Conservation (phyloP, 495 filamentous ascomycete species). For the Neurospora sp. region DNA sequence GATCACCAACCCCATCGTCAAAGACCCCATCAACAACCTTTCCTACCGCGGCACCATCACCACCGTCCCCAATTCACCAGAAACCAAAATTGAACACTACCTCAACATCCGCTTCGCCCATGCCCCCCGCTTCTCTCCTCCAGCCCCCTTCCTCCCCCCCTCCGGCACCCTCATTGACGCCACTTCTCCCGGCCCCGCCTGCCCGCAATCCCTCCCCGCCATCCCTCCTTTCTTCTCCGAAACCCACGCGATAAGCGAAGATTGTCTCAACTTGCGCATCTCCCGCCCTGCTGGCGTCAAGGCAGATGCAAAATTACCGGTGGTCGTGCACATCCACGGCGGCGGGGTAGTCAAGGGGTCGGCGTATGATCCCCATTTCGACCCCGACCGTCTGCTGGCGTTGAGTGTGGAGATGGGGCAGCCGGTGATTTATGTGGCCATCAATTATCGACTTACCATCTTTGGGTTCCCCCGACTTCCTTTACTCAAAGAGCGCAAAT, state of each 20-base stretch:
- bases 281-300: slow-evolving; percentile 20
- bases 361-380: slow-evolving; percentile 26
- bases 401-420: slow-evolving; percentile 27
- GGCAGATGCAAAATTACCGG: slow-evolving; percentile 25
- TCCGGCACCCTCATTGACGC: slow-evolving; percentile 25
- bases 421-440: slow-evolving; percentile 21
- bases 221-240: slow-evolving; percentile 28
- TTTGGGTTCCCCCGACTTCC: slow-evolving; percentile 5
- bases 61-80: background rate
- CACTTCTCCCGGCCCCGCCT: slow-evolving; percentile 25
- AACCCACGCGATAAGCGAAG: slow-evolving; percentile 26
- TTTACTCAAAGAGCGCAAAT: slow-evolving; percentile 1
- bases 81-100: slow-evolving; percentile 25
- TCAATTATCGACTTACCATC: slow-evolving; percentile 19
- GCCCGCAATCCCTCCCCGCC: slow-evolving; percentile 25
- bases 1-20: background rate
- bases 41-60: background rate
- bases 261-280: slow-evolving; percentile 35
- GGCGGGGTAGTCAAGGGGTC: slow-evolving; percentile 29
- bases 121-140: slow-evolving; percentile 31
- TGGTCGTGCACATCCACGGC: slow-evolving; percentile 32
- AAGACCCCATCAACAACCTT: background rate
- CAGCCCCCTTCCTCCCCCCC: slow-evolving; percentile 16
- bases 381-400: slow-evolving; percentile 26
- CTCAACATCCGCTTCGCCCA: slow-evolving; percentile 33